Evolutionary conservation across 768 basidiomycete genomes (phyloP).

Genomic region (Phallus indusiatus): DNA sequence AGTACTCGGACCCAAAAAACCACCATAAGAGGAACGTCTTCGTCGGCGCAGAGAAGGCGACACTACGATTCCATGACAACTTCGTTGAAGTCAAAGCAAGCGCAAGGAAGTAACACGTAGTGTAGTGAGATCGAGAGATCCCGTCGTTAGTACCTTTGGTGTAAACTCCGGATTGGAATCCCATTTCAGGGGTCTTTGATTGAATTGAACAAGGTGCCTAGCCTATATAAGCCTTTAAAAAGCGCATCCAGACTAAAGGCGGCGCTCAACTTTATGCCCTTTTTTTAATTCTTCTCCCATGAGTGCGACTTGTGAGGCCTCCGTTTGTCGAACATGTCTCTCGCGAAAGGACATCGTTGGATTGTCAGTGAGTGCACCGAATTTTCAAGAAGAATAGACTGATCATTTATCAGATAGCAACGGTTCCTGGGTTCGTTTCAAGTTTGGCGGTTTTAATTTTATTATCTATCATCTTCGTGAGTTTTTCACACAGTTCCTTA

Average conservation of each 20-base stretch:
- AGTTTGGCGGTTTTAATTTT: constrained; percentile 25
- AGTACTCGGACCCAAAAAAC: too few species aligned
- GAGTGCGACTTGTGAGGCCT: not conserved
- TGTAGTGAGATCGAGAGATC: not conserved
- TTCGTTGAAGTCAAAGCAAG: too few species aligned
- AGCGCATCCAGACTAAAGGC: not conserved
- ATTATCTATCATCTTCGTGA: constrained; percentile 23
- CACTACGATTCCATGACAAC: too few species aligned
- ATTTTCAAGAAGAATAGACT: not conserved
- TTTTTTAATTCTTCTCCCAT: not conserved
- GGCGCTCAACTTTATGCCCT: not conserved
- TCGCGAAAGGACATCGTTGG: not conserved
- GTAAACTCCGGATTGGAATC: too few species aligned
- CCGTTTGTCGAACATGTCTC: not conserved
- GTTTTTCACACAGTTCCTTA: constrained; percentile 2
- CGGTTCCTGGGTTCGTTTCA: constrained; percentile 28
- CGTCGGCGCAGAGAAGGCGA: too few species aligned
- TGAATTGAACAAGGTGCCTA: not conserved
- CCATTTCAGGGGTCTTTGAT: not conserved
- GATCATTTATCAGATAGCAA: constrained; percentile 21
- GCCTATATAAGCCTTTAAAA: not conserved
- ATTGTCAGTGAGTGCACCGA: not conserved
- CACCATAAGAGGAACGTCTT: too few species aligned
- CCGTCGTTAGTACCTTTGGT: not conserved
- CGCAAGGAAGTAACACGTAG: too few species aligned